Evolutionary conservation across 768 basidiomycete species (phyloP), one percentile per base, ranked within the genome.

Genomic region (Dentipellis fragilis): DNA sequence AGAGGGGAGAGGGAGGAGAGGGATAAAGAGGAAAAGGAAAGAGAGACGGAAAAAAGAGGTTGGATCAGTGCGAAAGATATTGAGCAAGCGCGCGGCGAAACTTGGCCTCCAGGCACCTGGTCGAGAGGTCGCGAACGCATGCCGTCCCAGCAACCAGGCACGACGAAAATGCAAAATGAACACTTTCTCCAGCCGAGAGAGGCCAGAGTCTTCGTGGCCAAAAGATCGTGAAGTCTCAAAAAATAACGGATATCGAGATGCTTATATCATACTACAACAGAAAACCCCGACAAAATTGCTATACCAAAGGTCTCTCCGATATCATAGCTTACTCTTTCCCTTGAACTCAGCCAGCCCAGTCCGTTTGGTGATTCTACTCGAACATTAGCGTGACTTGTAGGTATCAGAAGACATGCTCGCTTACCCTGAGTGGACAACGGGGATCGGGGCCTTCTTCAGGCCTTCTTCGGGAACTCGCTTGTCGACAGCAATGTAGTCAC

Each of bases 391-490:
- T 54, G 42, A 52, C 37, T 48, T 21, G 42, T 52, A 53, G 52
- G 45, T 19, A 53, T 53, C 54, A 46, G 10, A 38, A 29, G 17
- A 42, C 17, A 11, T 42, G 47, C 17, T 14, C 34, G 73, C 87
- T 72, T 70, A 89, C 88, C 88, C 88, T 51, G 87, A 89, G 68
- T 90, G 89, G 54, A 72, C 68, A 42, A 89, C 76, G 11, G 69
- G 66, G 12, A 82, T 83, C 10, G 88, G 87, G 21, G 78, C 82
- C 62, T 80, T 75, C 66, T 72, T 77, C 23, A 65, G 63, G 4
- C 80, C 84, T 55, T 80, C 75, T 21, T 83, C 80, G 10, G 73
- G 69, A 11, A 68, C 69, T 37, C 92, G 81, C 51, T 82, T 70
- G 1, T 80, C 79, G 14, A 90, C 68, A 17, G 80, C 75, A 37